Base-by-base conservation (phyloP, 768 basidiomycete species). In the Coprinopsis sp. region DNA sequence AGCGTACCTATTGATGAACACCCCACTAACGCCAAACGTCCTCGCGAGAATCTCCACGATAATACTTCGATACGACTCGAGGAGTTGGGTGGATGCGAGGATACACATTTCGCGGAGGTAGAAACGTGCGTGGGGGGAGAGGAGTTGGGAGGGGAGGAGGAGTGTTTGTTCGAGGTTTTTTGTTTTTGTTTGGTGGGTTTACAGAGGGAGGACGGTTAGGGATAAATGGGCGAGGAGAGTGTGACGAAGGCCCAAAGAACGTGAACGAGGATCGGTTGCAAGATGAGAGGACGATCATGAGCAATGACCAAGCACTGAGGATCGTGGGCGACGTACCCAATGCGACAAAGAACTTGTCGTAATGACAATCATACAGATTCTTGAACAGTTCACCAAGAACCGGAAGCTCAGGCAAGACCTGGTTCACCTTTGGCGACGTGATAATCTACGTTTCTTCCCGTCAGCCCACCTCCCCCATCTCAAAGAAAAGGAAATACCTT, bases 81-180 rank as follows among this genome's bases (percentile, higher is more conserved):
- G 72, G 4, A 97, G 73, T 58, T 98, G 95, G 22, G 76, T 69
- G 67, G 96, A 98, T 1, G 94, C 93, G 16, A 87, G 81, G 53
- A 98, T 92, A 27, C 96, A 84, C 90, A 97, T 92, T 65, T 97
- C 95, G 48, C 95, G 85, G 24, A 93, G 76, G 63, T 96, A 97
- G 70, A 74, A 95, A 6, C 89, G 81, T 1, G 91, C 77, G 62
- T 98, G 96, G 0, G 85, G 87, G 2, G 83, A 77, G 37, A 98
- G 78, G 49, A 93, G 68, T 31, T 89, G 87, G 2, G 89, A 93
- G 12, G 92, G 86, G 16, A 91, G 67, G 52, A 98, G 83, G 58
- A 87, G 81, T 1, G 78, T 79, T 65, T 92, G 84, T 65, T 97
- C 94, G 46, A 97, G 84, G 13, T 84, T 84, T 14, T 93, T 91